phyloP scores from a whole-genome alignment of 164 flowering plant species.

The Magnolia officinalis region DNA sequence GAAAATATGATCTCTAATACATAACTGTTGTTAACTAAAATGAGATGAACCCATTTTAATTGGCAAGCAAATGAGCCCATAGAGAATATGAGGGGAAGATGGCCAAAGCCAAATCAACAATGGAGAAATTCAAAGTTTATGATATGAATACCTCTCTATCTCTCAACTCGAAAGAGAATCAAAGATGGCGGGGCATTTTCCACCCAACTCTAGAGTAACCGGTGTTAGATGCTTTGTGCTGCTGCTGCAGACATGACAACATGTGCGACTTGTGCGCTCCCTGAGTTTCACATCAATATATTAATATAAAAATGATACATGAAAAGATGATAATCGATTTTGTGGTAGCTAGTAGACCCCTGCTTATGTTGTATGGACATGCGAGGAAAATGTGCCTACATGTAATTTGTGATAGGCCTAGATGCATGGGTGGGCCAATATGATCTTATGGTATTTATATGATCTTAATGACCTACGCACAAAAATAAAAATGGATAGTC shows the following conservation, averaged over 20 bases:
- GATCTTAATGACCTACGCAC: too few relatives aligned
- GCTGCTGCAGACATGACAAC: conserved; percentile 84
- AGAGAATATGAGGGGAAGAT: background rate
- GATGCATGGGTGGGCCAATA: too few relatives aligned
- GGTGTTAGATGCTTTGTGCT: conserved; percentile 86
- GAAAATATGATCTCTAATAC: too few relatives aligned
- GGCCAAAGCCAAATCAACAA: background rate
- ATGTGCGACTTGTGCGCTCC: conserved; percentile 64
- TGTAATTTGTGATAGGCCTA: too few relatives aligned
- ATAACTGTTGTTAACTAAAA: too few relatives aligned
- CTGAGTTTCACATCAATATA: conserved; percentile 24
- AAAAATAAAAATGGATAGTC: too few relatives aligned
- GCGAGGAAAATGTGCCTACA: too few relatives aligned
- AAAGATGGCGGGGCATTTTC: conserved; percentile 75
- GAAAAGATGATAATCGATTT: too few relatives aligned
- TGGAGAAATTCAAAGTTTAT: background rate
- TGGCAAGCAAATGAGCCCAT: background rate
- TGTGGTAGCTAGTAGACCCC: too few relatives aligned
- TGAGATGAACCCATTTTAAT: too few relatives aligned
- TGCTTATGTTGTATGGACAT: too few relatives aligned
- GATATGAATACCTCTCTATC: conserved; percentile 40
- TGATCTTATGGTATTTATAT: too few relatives aligned
- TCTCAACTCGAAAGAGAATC: conserved; percentile 39
- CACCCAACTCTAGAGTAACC: conserved; percentile 85
- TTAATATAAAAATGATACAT: background rate